Base-by-base conservation (phyloP, 129 eudicot genomes). In the Helianthus annuus region DNA sequence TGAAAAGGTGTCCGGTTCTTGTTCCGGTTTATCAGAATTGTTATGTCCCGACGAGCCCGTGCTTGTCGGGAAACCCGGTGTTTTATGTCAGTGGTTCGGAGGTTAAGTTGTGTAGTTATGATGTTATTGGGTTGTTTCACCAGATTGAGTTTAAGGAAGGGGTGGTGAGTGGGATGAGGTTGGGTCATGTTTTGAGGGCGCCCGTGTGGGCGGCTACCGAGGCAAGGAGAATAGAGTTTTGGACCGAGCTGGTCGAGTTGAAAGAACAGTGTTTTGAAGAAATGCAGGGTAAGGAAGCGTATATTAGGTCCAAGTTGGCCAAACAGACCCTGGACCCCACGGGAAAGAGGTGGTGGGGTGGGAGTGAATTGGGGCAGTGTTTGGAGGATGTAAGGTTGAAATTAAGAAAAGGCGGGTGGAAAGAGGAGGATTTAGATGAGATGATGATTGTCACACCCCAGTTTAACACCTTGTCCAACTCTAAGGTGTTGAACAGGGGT, bases 141-240 rank as follows among this genome's bases (percentile, higher is more conserved):
- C 71, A 57, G 34, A 76, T 73, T 22, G 91, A 89, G 15, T 83
- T 84, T 53, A 17, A 40, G 66, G 89, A 73, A 5, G 81, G 77
- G 57, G 67, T 73, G 44, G 2, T 79, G 48, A 70, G 70, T 57
- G 64, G 78, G 45, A 76, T 67, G 58, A 66, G 44, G 0, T 57
- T 76, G 64, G 68, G 54, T 27, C 74, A 80, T 16, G 12, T 78
- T 54, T 27, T 81, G 16, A 67, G 79, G 12, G 60, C 81, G 8
- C 91, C 98, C 36, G 81, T 82, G 9, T 92, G 98, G 98, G 96
- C 96, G 48, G 89, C 89, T 32, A 82, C 83, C 59, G 91, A 81
- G 85, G 86, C 91, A 2, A 70, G 96, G 53, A 72, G 67, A 80
- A 79, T 92, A 2, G 88, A 80, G 74, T 92, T 89, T 49, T 92